A percentile compares a stretch with the other conserved stretches of the same genome.
Evolutionary conservation across 2,329 filamentous ascomycete genomes (phyloP).

Genomic region (Camptophora hylomeconis): DNA sequence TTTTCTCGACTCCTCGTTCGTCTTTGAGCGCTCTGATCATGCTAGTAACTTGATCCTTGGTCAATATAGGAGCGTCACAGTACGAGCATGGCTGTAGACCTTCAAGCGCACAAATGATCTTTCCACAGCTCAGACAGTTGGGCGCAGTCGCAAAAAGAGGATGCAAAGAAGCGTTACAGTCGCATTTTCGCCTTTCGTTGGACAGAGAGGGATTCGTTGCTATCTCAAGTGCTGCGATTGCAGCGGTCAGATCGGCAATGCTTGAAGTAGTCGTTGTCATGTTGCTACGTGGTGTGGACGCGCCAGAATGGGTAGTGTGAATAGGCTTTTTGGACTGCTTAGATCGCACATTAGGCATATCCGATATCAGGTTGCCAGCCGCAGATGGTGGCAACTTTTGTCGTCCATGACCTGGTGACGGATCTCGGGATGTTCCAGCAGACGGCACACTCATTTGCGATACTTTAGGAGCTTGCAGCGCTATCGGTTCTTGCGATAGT

Average conservation of each 20-base stretch:
- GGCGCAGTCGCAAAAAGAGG: slow-evolving; percentile 81
- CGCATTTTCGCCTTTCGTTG: slow-evolving; percentile 54
- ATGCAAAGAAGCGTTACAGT: slow-evolving; percentile 78
- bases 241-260: slow-evolving; percentile 50
- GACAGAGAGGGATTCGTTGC: slow-evolving; percentile 70
- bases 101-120: slow-evolving; percentile 89
- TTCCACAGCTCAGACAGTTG: slow-evolving; percentile 85
- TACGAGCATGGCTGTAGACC: slow-evolving; percentile 90
- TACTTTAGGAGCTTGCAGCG: slow-evolving; percentile 29
- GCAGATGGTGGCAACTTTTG: slow-evolving; percentile 51
- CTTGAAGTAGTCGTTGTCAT: slow-evolving; percentile 32
- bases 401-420: slow-evolving; percentile 23
- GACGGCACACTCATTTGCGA: slow-evolving; percentile 26
- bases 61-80: slow-evolving; percentile 64
- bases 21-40: slow-evolving; percentile 76
- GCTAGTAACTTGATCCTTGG: slow-evolving; percentile 58
- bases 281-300: slow-evolving; percentile 44
- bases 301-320: slow-evolving; percentile 38
- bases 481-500: slow-evolving; percentile 39
- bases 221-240: slow-evolving; percentile 81
- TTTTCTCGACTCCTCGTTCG: slow-evolving; percentile 76
- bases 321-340: slow-evolving; percentile 45
- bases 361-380: slow-evolving; percentile 69
- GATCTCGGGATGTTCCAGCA: slow-evolving; percentile 32
- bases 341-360: slow-evolving; percentile 48